Evolutionary conservation across 352 stramenopile species (phyloP).

Genomic region (Globisporangium megalacanthum): DNA sequence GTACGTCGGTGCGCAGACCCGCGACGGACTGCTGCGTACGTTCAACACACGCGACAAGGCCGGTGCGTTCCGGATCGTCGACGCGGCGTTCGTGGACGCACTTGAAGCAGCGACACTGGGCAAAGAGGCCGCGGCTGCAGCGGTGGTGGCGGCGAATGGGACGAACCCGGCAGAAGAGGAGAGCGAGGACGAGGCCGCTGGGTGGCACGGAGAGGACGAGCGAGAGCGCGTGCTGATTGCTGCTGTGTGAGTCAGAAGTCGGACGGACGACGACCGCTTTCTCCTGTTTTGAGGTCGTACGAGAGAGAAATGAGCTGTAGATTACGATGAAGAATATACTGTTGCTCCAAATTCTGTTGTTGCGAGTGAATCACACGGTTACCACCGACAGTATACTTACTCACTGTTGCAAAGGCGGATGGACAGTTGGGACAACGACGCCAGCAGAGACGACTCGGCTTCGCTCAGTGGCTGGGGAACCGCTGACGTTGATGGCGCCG

Average conservation of each 20-base stretch:
- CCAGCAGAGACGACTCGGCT: conserved; percentile 6
- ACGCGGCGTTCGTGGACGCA: conserved; percentile 49
- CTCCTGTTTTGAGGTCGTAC: too few species aligned
- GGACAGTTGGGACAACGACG: conserved; percentile 13
- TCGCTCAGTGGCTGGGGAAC: conserved; percentile 22
- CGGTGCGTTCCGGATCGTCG: conserved; percentile 49
- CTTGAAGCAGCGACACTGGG: too few species aligned
- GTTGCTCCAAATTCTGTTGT: background rate
- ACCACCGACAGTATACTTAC: too few species aligned
- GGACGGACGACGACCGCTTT: background rate
- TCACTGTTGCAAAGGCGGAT: too few species aligned
- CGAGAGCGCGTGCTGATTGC: background rate
- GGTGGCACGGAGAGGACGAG: conserved; percentile 8
- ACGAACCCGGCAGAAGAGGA: conserved; percentile 13
- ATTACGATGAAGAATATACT: background rate
- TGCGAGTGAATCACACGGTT: too few species aligned
- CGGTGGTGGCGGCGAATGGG: conserved; percentile 25
- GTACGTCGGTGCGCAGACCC: conserved; percentile 64
- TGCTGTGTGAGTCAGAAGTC: too few species aligned
- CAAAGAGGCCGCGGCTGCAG: background rate
- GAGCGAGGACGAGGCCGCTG: conserved; percentile 12
- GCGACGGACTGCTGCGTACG: conserved; percentile 54
- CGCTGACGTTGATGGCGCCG: conserved; percentile 15
- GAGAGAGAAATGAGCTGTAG: too few species aligned
- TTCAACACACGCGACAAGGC: conserved; percentile 58